phyloP scores from a whole-genome alignment of 2,329 filamentous ascomycete genomes.

The Anthostomella pinea region DNA sequence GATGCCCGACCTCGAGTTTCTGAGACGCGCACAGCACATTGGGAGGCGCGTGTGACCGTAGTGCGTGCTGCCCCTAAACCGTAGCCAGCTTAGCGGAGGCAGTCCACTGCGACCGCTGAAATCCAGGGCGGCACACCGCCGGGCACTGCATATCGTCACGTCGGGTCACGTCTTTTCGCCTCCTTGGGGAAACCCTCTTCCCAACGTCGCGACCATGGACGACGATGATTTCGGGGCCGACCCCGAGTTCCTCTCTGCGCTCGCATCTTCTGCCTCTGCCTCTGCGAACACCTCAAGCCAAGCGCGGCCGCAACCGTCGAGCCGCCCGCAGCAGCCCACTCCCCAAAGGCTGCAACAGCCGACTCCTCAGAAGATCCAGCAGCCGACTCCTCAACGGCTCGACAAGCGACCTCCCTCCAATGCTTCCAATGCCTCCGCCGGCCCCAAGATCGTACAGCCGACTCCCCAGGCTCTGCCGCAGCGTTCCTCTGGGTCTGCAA shows the following conservation, averaged over 20 bases:
- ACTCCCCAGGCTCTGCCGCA: constrained; percentile 81
- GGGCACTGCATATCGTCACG: no score
- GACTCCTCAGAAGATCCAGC: constrained; percentile 44
- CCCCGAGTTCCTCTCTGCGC: constrained; percentile 38
- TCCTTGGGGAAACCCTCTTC: no score
- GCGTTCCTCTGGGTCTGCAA: constrained; percentile 65
- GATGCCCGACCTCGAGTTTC: no score
- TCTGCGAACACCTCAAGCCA: constrained; percentile 18
- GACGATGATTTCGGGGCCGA: constrained; percentile 48
- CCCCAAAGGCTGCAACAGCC: constrained; percentile 43
- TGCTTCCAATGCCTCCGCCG: constrained; percentile 19
- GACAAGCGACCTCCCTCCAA: constrained; percentile 47
- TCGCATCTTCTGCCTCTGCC: constrained; percentile 27
- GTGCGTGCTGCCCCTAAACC: no score
- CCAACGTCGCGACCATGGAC: constrained; percentile 28
- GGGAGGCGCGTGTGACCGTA: no score
- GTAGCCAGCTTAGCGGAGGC: no score
- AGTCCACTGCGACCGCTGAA: not conserved
- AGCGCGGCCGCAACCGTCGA: constrained; percentile 19
- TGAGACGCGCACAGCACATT: no score
- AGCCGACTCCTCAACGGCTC: constrained; percentile 52
- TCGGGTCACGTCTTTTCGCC: no score
- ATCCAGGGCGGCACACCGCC: no score
- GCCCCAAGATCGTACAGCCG: constrained; percentile 72
- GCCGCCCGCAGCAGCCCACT: constrained; percentile 38